These are phyloP conservation scores for Casuarina cunninghamiana DNA, from an alignment of 306 rosid genomes.

Conservation along the genomic window DNA sequence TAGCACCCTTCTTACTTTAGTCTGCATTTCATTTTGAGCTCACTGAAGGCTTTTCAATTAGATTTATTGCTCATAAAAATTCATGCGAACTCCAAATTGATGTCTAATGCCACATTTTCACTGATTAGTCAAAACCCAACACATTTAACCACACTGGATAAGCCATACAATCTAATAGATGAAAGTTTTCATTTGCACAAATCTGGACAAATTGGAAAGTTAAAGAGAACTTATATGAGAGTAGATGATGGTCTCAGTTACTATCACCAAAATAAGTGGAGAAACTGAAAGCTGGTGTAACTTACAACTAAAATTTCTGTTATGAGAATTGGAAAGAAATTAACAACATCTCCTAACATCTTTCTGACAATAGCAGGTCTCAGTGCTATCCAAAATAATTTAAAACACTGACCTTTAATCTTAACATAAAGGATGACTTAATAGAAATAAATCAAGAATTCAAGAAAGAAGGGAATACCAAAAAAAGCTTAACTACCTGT, in stretches of 20 bases:
- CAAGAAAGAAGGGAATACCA: neutral
- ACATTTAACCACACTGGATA: neutral
- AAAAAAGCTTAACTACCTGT: conserved; percentile 52
- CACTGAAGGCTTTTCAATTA: neutral
- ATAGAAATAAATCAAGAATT: neutral
- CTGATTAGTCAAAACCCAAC: neutral
- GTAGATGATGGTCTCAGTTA: neutral
- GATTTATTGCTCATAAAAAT: neutral
- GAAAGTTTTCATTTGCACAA: neutral
- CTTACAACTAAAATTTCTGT: neutral
- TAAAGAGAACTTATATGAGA: neutral
- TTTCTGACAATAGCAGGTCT: neutral
- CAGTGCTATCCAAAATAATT: neutral
- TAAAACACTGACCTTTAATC: neutral
- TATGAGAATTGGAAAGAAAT: neutral
- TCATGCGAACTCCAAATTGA: conserved; percentile 3
- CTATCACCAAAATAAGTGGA: neutral
- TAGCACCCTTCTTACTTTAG: neutral
- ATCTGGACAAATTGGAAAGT: neutral
- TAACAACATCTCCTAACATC: neutral
- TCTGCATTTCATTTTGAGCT: neutral
- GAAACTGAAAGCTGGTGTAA: neutral
- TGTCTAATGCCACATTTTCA: neutral
- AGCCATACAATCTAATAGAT: neutral
- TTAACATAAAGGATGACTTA: neutral